These are phyloP conservation scores for Mycena citricolor DNA, from an alignment of 1,284 basidiomycete genomes.

Conservation along the genomic window DNA sequence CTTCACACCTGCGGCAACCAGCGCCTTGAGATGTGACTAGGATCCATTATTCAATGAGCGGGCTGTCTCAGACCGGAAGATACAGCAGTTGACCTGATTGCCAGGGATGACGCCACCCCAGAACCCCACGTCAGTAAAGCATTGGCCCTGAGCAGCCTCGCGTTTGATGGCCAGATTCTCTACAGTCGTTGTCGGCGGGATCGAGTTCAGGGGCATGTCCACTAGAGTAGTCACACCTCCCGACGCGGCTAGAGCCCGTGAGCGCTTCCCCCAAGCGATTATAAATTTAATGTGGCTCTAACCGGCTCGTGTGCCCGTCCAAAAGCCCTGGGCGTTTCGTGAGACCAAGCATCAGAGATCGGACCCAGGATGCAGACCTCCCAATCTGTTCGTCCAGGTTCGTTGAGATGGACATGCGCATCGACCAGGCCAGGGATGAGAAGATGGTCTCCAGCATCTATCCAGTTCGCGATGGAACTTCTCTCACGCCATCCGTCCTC, in stretches of 20 bases:
- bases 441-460: slow-evolving; percentile 64
- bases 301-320: slow-evolving; percentile 78
- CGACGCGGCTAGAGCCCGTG: slow-evolving; percentile 55
- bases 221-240: slow-evolving; percentile 91
- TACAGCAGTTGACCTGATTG: slow-evolving; percentile 58
- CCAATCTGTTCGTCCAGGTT: slow-evolving; percentile 90
- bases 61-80: neutral
- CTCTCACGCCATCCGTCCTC: slow-evolving; percentile 38
- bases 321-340: slow-evolving; percentile 83
- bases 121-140: slow-evolving; percentile 85
- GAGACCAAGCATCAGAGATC: too few species aligned
- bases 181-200: slow-evolving; percentile 89
- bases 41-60: slow-evolving; percentile 9
- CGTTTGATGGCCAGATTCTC: slow-evolving; percentile 72
- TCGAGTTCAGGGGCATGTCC: slow-evolving; percentile 95
- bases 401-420: slow-evolving; percentile 90
- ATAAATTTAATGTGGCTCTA: too few species aligned
- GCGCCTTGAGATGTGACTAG: slow-evolving; percentile 64
- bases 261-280: too few species aligned
- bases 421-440: slow-evolving; percentile 86
- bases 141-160: slow-evolving; percentile 68
- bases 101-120: slow-evolving; percentile 94
- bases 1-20: slow-evolving; percentile 78
- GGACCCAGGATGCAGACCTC: slow-evolving; percentile 39
- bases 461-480: slow-evolving; percentile 21